Conservation (phyloP, 371 early-diverging fungal species). For the Dinochytrium kinnereticum region DNA sequence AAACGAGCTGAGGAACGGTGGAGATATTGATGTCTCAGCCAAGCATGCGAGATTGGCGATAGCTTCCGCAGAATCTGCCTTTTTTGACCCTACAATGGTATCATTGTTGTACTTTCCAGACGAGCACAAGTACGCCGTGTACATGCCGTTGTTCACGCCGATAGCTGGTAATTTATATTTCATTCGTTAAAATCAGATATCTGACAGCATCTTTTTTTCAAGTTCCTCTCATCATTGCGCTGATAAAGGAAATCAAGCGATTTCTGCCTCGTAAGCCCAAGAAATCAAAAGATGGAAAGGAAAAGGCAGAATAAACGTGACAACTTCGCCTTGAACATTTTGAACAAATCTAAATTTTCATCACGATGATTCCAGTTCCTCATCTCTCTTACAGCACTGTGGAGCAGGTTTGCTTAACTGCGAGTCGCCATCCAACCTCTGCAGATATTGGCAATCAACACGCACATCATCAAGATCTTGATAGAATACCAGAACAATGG, state of each 20-base stretch:
- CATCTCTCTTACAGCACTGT: conserved; percentile 31
- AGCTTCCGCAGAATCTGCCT: conserved; percentile 80
- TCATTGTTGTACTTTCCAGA: conserved; percentile 95
- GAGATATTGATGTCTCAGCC: conserved; percentile 9
- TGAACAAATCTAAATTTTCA: background rate
- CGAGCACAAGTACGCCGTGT: conserved; percentile 96
- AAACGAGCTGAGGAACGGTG: background rate
- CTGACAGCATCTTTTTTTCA: background rate
- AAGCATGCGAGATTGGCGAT: conserved; percentile 64
- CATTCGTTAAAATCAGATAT: conserved; percentile 1
- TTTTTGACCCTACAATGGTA: conserved; percentile 97
- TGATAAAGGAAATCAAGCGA: conserved; percentile 28
- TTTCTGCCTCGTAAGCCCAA: background rate
- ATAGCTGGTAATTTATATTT: conserved; percentile 71
- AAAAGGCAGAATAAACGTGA: conserved; percentile 23
- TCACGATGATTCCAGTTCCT: conserved; percentile 19
- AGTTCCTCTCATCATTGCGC: conserved; percentile 32
- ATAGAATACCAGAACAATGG: conserved; percentile 65
- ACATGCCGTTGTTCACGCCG: conserved; percentile 96
- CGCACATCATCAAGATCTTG: conserved; percentile 59
- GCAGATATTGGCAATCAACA: conserved; percentile 58
- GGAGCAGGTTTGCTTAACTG: conserved; percentile 25
- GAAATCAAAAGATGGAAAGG: conserved; percentile 11
- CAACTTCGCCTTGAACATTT: background rate
- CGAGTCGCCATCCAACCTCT: background rate